A percentile compares a stretch with the other conserved stretches of the same genome.
phyloP scores from a whole-genome alignment of 495 filamentous ascomycete species.

The Trichoderma virens region DNA sequence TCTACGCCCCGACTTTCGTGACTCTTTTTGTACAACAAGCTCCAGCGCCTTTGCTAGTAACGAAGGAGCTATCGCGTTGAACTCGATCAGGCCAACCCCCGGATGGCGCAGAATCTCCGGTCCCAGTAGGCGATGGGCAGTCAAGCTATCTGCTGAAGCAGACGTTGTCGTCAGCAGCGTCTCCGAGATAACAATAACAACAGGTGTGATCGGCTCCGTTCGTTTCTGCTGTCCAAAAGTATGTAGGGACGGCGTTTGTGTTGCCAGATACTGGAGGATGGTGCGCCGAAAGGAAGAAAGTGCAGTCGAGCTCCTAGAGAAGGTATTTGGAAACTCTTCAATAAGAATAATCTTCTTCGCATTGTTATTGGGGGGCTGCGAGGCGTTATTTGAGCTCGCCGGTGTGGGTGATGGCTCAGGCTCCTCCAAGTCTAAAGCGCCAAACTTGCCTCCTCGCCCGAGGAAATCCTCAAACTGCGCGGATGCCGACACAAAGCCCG shows the following conservation, averaged over 20 bases:
- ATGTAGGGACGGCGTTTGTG: constrained; percentile 41
- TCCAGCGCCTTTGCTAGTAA: constrained; percentile 78
- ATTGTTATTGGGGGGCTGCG: constrained; percentile 12
- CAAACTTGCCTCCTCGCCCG: constrained; percentile 66
- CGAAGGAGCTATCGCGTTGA: constrained; percentile 85
- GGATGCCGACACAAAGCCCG: constrained; percentile 52
- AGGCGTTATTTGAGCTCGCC: background rate
- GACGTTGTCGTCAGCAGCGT: constrained; percentile 69
- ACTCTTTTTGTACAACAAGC: constrained; percentile 71
- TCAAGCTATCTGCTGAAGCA: constrained; percentile 77
- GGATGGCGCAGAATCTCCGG: constrained; percentile 75
- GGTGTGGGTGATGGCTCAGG: constrained; percentile 14
- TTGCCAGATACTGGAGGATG: constrained; percentile 65
- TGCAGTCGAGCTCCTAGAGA: constrained; percentile 56
- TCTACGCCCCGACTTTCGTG: constrained; percentile 57
- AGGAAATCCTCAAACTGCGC: constrained; percentile 89
- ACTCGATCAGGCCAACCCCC: constrained; percentile 69
- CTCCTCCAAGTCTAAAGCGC: constrained; percentile 49
- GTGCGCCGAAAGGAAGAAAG: constrained; percentile 68
- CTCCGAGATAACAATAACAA: constrained; percentile 88
- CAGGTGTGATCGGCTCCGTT: constrained; percentile 50
- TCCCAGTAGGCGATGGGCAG: constrained; percentile 78
- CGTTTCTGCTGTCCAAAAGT: constrained; percentile 23
- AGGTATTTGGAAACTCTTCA: constrained; percentile 90
- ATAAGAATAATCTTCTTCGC: constrained; percentile 60